Base-by-base conservation (phyloP, 2,329 filamentous ascomycete species). In the Sporothrix luriei region DNA sequence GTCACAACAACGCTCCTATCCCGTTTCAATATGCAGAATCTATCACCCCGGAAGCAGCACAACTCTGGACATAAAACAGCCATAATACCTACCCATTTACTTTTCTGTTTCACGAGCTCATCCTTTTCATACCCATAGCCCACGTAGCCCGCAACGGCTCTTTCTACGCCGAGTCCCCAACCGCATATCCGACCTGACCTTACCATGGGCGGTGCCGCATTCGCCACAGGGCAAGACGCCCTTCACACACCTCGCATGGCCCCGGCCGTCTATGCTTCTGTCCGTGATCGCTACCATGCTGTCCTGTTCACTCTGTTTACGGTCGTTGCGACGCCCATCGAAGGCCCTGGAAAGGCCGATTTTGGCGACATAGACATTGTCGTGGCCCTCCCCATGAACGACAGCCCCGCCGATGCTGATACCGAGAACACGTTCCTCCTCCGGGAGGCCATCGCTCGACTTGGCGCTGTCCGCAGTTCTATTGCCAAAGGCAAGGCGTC, bases 301-400 rank as follows among this genome's bases (percentile, higher is more conserved):
- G 77, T 82, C 1, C 82, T 91, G 0, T 77, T 78, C 0, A 74
- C 79, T 1, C 78, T 89, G 3, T 92, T 87, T 74, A 68, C 79
- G 0, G 80, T 79, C 9, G 87, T 91, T 4, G 84, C 82, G 0
- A 82, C 84, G 0, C 88, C 91, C 0, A 85, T 90, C 38, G 90
- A 93, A 73, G 90, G 86, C 0, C 91, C 91, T 0, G 88, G 77
- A 0, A 95, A 95, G 78, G 54, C 73, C 0, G 85, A 88, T 73
- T 85, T 87, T 75, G 92, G 92, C 24, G 92, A 95, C 73, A 80
- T 96, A 49, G 92, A 95, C 78, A 82, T 94, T 70, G 78, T 93
- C 1, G 83, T 92, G 1, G 79, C 81, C 0, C 68, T 76, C 0
- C 61, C 33, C 52, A 49, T n/a, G 14, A 38, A 29, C 4, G 11